Evolutionary conservation across 2,329 filamentous ascomycete genomes (phyloP).

Genomic region (Annulohypoxylon truncatum): DNA sequence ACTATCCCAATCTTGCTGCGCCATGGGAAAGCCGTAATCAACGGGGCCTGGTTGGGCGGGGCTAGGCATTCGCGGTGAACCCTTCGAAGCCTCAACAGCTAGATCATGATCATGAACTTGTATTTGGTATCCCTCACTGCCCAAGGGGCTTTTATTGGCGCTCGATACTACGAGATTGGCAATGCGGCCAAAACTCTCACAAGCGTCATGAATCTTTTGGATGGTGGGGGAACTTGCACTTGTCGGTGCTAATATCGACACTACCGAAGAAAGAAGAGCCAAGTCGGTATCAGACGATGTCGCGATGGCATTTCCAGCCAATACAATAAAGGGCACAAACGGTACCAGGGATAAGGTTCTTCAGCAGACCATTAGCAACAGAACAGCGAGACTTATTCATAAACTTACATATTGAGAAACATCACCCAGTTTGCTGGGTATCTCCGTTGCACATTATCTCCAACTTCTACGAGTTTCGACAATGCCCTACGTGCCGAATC

Average conservation of each 20-base stretch:
- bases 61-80: not conserved
- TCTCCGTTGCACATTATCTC: conserved; percentile 26
- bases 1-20: conserved; percentile 46
- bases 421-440: conserved; percentile 23
- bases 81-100: not conserved
- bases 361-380: conserved; percentile 1
- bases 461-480: conserved; percentile 34
- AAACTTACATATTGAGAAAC: conserved; percentile 43
- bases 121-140: conserved; percentile 10
- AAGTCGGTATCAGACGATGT: conserved; percentile 42
- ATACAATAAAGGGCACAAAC: conserved; percentile 45
- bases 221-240: conserved; percentile 27
- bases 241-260: conserved; percentile 32
- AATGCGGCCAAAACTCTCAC: conserved; percentile 42
- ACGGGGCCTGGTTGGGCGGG: conserved; percentile 2
- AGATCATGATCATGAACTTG: conserved; percentile 1
- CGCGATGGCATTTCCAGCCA: conserved; percentile 46
- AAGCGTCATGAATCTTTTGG: conserved; percentile 44
- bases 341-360: conserved; percentile 44
- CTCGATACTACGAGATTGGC: conserved; percentile 41
- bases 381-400: not conserved
- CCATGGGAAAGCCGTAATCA: conserved; percentile 44
- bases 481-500: conserved; percentile 40
- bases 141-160: conserved; percentile 8
- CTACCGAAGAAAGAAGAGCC: conserved; percentile 37